These are phyloP conservation scores for Digitaria exilis DNA, from an alignment of 202 grass and related monocot species.

Conservation along the genomic window DNA sequence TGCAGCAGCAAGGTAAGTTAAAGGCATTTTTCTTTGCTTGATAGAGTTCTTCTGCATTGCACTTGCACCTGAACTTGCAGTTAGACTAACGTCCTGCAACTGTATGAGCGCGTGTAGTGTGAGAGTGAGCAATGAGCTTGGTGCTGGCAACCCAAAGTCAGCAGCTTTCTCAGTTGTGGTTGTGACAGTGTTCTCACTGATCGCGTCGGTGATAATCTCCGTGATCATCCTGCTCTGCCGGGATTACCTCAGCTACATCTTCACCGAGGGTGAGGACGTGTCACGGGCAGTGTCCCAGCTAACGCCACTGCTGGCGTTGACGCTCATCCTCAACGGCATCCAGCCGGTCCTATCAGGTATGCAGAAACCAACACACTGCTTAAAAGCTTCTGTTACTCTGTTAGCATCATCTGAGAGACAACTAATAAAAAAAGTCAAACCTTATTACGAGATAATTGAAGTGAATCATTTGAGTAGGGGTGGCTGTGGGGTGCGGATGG, in stretches of 20 bases:
- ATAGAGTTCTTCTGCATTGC: neutral
- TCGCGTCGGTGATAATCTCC: constrained; percentile 49
- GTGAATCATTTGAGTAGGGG: constrained; percentile 28
- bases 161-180: constrained; percentile 73
- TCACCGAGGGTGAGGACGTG: constrained; percentile 69
- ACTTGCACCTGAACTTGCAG: neutral
- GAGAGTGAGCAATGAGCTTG: neutral
- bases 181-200: constrained; percentile 49
- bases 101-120: neutral
- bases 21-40: neutral
- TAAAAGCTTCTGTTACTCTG: neutral
- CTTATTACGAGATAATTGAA: no score
- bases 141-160: constrained; percentile 48
- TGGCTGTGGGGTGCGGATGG: constrained; percentile 76
- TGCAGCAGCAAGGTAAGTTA: constrained; percentile 62
- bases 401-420: neutral
- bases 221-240: constrained; percentile 48
- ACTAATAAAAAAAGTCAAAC: neutral
- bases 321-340: constrained; percentile 79
- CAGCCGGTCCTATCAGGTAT: constrained; percentile 83
- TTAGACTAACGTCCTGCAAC: neutral
- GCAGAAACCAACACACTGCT: neutral
- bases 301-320: constrained; percentile 61
- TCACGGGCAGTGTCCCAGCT: constrained; percentile 61
- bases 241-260: constrained; percentile 77